Percentiles rank a stretch among this genome's conserved stretches.
These are phyloP conservation scores for Plasmodium sp. DNA, from an alignment of 169 alveolate species.

Conservation along the genomic window DNA sequence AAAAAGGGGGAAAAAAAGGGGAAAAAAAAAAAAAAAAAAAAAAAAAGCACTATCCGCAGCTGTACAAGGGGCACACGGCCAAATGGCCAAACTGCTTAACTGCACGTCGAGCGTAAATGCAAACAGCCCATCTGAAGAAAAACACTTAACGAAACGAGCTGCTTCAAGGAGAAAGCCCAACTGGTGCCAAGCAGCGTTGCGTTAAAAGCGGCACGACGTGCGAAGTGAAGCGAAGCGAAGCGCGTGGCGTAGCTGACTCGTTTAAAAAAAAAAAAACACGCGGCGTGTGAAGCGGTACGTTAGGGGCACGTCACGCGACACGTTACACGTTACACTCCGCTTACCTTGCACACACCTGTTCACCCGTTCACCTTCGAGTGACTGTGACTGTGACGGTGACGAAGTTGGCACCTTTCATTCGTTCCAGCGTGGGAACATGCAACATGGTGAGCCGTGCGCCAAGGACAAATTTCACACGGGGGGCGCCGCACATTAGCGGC, in stretches of 20 bases:
- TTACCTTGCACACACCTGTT: not conserved
- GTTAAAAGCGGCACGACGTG: not conserved
- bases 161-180: not conserved
- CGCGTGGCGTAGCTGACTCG: not conserved
- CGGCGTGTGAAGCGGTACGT: not conserved
- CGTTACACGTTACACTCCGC: not conserved
- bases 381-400: not conserved
- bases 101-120: not conserved
- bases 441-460: not conserved
- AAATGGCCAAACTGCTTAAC: not conserved
- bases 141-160: not conserved
- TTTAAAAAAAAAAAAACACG: not conserved
- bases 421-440: not conserved
- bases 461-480: not conserved
- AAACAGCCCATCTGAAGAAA: not conserved
- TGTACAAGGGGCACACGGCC: too few relatives aligned
- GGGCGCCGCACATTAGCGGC: not conserved
- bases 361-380: not conserved
- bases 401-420: not conserved
- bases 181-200: not conserved
- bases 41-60: not conserved
- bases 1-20: not conserved
- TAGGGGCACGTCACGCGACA: too few relatives aligned
- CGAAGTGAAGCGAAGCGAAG: not conserved
- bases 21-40: conserved; percentile 1